Evolutionary conservation across 2,329 filamentous ascomycete species (phyloP), one percentile per base, ranked within the genome.

Genomic region (Colletotrichum liaoningense): DNA sequence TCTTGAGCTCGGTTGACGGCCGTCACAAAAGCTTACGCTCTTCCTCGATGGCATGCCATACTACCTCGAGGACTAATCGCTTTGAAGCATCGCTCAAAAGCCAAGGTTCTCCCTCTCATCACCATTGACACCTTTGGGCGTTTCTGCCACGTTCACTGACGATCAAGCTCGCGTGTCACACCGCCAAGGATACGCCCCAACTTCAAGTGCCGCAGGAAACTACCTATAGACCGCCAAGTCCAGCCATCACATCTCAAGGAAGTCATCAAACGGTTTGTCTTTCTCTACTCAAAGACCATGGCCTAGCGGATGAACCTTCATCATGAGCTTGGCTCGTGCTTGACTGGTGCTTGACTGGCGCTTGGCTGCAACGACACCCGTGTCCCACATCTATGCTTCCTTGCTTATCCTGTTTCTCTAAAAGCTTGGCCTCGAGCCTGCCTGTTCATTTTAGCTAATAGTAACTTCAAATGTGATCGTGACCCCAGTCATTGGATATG

Each of bases 81-180:
- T 16, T 6, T 3, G 38, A 42, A 42, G 16, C 63, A 33, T 70
- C 46, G 4, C 24, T 55, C 55, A 58, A 72, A 33, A 16, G 28
- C 60, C 46, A 16, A 16, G 38, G 28, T 8, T 28, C 30, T 26
- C 12, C 33, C 22, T 14, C 19, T 28, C 22, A n/a, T 67, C 30
- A 24, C 16, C 33, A 28, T 26, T 49, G 22, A 33, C 63, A 38
- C 19, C 46, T 33, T 26, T n/a, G 28, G n/a, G 26, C 55, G 57
- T 58, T 68, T 57, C 46, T 35, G 30, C 33, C 49, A 49, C 63
- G 28, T 59, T 38, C 26, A 14, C 22, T 1, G 69, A 24, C 63
- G 63, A 71, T 71, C 69, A 67, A 6, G 38, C 30, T 67, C 38
- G 63, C 68, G 42, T 67, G 63, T 30, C 68, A 56, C 69, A 62